phyloP scores from a whole-genome alignment of 306 rosid genomes.

The Sphenostylis stenocarpa region DNA sequence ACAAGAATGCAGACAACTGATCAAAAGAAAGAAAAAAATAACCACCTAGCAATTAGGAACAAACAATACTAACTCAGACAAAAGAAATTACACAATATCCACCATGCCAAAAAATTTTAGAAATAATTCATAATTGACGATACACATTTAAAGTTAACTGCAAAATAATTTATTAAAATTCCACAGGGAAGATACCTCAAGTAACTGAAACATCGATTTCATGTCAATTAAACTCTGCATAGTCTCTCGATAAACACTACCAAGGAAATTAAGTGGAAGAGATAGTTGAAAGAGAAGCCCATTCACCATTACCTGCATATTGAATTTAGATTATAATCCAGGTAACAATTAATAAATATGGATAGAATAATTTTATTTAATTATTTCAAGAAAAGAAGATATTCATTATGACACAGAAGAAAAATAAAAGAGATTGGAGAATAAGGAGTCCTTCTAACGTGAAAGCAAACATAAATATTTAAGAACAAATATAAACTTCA shows the following conservation, averaged over 20 bases:
- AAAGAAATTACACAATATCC: slow-evolving; percentile 2
- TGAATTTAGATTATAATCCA: slow-evolving; percentile 26
- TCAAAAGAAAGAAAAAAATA: neutral
- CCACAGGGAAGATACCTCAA: slow-evolving; percentile 67
- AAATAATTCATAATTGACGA: slow-evolving; percentile 12
- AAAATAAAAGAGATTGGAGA: neutral
- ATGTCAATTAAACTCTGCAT: slow-evolving; percentile 90
- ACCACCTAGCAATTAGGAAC: neutral
- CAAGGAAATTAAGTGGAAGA: slow-evolving; percentile 96
- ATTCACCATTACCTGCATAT: slow-evolving; percentile 91
- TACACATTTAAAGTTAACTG: neutral
- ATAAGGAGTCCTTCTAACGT: slow-evolving; percentile 18
- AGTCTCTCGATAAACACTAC: slow-evolving; percentile 98
- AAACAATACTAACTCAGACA: slow-evolving; percentile 5
- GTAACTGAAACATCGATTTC: slow-evolving; percentile 96
- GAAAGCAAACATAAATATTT: slow-evolving; percentile 1
- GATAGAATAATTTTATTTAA: neutral
- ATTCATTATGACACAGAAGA: neutral
- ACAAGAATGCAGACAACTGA: slow-evolving; percentile 5
- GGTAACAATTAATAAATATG: slow-evolving; percentile 22
- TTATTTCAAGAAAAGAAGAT: neutral
- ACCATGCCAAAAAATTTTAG: neutral
- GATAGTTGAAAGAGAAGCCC: slow-evolving; percentile 98
- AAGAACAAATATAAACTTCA: slow-evolving; percentile 3
- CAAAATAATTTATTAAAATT: slow-evolving; percentile 25